Base-by-base conservation (phyloP, 768 basidiomycete genomes). In the Boletus subparvulus region DNA sequence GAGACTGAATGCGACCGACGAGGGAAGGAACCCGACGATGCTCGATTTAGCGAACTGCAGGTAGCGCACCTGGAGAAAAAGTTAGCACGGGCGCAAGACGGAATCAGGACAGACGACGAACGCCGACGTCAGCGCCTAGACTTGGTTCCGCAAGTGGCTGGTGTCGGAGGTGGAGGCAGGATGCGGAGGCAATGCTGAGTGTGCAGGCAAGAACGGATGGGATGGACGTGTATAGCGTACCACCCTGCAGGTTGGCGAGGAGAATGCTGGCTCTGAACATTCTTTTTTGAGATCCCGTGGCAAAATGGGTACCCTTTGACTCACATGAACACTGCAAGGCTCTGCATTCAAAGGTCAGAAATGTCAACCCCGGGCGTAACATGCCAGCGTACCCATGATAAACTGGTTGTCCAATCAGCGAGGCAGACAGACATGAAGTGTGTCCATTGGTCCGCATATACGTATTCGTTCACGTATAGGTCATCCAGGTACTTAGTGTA, bases 401-500 rank as follows among this genome's bases (percentile, higher is more conserved):
- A 62, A 43, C 71, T 69, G 37, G 66, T 64, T 50, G 71, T 77
- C 87, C 87, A 88, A 50, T 82, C 84, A 36, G 68, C 61, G 16
- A 82, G 65, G 39, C 74, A 77, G 2, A 53, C 46, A 6, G 73
- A 63, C 54, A 85, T 73, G 64, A 87, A 80, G 9, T 68, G 59
- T n/a, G 75, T 69, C 83, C 85, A 87, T 17, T 82, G 79, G 51
- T 76, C 73, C 0, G 67, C 74, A 51, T 83, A 85, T 4, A 86
- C 80, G 47, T 82, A 70, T 33, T 78, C 75, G 56, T 88, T 87
- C 2, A 79, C 69, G 61, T 78, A 87, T 2, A 85, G 57, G 6
- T 76, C 69, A 43, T 83, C 74, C 11, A 88, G 62, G 17, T 73
- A 69, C 11, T 62, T 60, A 10, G 69, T 61, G 61, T 82, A 84